Evolutionary conservation across 2,329 filamentous ascomycete species (phyloP).

Genomic region (Huntiella bhutanensis): DNA sequence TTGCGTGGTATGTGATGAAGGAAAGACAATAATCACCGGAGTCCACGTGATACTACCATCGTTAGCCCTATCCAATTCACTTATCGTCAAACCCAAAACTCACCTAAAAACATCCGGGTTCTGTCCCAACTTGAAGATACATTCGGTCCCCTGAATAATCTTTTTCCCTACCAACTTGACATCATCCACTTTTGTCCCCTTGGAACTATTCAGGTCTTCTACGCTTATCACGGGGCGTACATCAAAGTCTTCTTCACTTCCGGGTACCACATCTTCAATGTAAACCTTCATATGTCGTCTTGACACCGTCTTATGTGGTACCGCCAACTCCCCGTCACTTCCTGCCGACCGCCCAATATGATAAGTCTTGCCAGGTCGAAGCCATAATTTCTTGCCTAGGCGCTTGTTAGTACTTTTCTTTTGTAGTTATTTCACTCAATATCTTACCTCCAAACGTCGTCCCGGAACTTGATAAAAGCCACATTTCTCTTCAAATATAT

Average conservation of each 20-base stretch:
- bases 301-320: conserved; percentile 69
- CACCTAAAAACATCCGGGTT: not conserved
- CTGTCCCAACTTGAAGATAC: conserved; percentile 48
- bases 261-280: conserved; percentile 31
- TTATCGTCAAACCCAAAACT: not conserved
- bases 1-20: conserved; percentile 24
- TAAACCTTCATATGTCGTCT: conserved; percentile 64
- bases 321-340: conserved; percentile 41
- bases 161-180: conserved; percentile 45
- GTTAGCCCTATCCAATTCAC: no score
- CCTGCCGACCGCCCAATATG: conserved; percentile 7
- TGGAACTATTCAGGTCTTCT: conserved; percentile 66
- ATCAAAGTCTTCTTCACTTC: conserved; percentile 41
- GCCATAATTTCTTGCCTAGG: conserved; percentile 7
- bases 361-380: conserved; percentile 8
- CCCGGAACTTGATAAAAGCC: conserved; percentile 8
- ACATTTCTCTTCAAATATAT: conserved; percentile 2
- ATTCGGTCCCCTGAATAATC: conserved; percentile 32
- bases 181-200: conserved; percentile 63
- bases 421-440: not conserved
- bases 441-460: not conserved
- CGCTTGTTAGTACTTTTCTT: not conserved
- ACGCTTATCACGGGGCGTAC: conserved; percentile 52
- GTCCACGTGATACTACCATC: conserved; percentile 52
- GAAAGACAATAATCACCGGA: conserved; percentile 65